phyloP scores from a whole-genome alignment of 202 grass and related monocot genomes.

The Hordeum pubiflorum region DNA sequence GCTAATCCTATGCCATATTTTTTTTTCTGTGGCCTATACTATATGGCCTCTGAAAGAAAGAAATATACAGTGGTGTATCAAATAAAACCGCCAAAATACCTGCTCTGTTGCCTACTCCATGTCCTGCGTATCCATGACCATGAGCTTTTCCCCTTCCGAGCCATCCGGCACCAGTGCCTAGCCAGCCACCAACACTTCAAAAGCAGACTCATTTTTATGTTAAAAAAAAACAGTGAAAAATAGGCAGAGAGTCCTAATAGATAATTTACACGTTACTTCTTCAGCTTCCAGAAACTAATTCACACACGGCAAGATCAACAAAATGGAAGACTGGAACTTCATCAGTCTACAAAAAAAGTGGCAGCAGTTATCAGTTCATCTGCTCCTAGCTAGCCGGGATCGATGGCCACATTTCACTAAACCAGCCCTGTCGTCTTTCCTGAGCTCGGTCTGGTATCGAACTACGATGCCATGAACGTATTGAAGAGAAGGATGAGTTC shows the following conservation, averaged over 20 bases:
- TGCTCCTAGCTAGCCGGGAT: not conserved
- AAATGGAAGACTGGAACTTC: not conserved
- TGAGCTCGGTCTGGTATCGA: not conserved
- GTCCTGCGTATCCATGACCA: no score
- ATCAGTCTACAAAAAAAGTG: not conserved
- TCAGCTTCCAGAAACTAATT: not conserved
- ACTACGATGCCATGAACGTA: not conserved
- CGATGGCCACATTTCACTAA: not conserved
- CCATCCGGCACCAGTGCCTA: not conserved
- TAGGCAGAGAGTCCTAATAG: not conserved
- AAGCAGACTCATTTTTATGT: not conserved
- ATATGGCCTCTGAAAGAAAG: no score
- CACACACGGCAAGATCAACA: not conserved
- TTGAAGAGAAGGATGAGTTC: not conserved
- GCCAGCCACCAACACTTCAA: not conserved
- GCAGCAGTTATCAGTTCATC: not conserved
- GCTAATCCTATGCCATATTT: no score
- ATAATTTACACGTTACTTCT: not conserved
- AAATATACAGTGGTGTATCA: no score
- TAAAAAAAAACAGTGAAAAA: not conserved
- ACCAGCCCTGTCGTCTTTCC: not conserved
- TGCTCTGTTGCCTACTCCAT: no score
- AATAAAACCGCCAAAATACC: no score
- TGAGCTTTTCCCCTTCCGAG: no score
- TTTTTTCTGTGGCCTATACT: no score